Conservation (phyloP, 176 grass and related monocot species). For the Hsuehochloa calcarea region DNA sequence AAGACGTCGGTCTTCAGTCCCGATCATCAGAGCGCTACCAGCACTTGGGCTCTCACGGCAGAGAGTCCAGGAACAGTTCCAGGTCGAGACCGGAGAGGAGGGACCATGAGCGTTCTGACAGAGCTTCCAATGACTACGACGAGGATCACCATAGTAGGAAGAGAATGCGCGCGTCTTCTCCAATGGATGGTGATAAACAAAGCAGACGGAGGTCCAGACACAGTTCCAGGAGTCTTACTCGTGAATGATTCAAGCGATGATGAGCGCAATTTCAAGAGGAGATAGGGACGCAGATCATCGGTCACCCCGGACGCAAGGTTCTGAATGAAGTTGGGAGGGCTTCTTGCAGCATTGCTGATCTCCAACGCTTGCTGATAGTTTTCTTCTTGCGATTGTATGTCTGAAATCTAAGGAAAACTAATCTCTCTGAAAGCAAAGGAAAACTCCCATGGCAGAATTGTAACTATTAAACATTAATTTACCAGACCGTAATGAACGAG, state of each 20-base stretch:
- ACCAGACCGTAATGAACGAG: background rate
- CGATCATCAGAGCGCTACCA: conserved; percentile 17
- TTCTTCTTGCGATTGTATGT: background rate
- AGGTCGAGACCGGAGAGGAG: background rate
- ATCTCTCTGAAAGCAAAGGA: background rate
- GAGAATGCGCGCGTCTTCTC: conserved; percentile 17
- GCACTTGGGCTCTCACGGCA: conserved; percentile 1
- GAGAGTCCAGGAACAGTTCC: conserved; percentile 16
- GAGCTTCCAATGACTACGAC: background rate
- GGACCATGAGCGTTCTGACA: conserved; percentile 3
- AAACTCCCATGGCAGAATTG: background rate
- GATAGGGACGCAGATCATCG: conserved; percentile 30
- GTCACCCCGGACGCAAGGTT: background rate
- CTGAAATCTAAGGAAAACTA: background rate
- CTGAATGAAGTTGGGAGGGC: conserved; percentile 2
- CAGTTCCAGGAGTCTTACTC: conserved; percentile 25
- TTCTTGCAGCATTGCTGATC: background rate
- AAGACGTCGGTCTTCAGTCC: background rate
- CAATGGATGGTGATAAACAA: background rate
- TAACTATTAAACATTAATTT: background rate
- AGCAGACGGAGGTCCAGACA: conserved; percentile 16
- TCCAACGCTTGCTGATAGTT: background rate
- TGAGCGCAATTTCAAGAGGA: conserved; percentile 54
- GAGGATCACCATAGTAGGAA: conserved; percentile 35
- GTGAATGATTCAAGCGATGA: conserved; percentile 48